Percentiles rank a stretch among this genome's conserved stretches.
Evolutionary conservation across 371 early-diverging fungal species (phyloP).

Genomic region (Dentiscutata heterogama): DNA sequence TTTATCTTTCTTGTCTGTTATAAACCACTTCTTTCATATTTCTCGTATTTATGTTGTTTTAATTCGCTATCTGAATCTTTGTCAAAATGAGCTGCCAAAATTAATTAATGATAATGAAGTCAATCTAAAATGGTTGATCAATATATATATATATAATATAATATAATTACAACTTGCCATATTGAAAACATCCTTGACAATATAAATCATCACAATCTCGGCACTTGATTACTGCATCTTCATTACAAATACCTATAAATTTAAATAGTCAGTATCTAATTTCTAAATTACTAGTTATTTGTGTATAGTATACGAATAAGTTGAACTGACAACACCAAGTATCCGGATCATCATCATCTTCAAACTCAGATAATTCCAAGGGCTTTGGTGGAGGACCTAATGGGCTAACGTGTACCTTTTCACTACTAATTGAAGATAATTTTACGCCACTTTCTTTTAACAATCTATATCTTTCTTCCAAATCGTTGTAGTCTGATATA

Average conservation of each 20-base stretch:
- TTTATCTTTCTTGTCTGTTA: too few relatives aligned
- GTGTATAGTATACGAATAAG: background rate
- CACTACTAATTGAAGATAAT: background rate
- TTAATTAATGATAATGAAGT: background rate
- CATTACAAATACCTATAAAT: constrained; percentile 68
- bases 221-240: constrained; percentile 68
- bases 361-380: constrained; percentile 51
- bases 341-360: constrained; percentile 61
- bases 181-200: constrained; percentile 64
- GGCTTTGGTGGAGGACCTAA: constrained; percentile 63
- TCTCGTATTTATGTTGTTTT: constrained; percentile 49
- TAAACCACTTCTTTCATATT: background rate
- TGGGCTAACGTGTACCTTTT: constrained; percentile 29
- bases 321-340: constrained; percentile 71
- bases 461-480: constrained; percentile 1
- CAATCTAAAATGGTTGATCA: too few relatives aligned
- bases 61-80: constrained; percentile 54
- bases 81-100: constrained; percentile 43
- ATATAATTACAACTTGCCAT: constrained; percentile 53
- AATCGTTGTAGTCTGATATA: background rate
- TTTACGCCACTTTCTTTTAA: background rate
- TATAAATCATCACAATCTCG: constrained; percentile 68
- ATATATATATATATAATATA: too few relatives aligned
- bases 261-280: background rate
- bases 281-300: background rate